Evolutionary conservation across 495 filamentous ascomycete species (phyloP).

Genomic region (Penicillium chermesinum): DNA sequence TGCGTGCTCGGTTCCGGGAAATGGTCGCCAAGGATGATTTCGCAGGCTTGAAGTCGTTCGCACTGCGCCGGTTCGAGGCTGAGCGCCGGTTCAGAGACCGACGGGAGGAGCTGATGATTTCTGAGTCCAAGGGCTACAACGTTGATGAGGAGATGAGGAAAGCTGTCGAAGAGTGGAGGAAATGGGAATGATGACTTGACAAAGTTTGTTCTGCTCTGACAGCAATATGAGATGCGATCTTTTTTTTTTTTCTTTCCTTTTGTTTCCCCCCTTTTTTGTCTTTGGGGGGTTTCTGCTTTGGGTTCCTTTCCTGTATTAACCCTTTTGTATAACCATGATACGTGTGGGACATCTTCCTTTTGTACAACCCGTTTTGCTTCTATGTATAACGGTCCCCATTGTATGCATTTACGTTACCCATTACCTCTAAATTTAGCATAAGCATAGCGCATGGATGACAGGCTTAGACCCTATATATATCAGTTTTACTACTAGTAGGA

Average conservation of each 20-base stretch:
- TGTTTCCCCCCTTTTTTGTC: no score
- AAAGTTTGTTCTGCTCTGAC: background rate
- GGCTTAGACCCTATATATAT: background rate
- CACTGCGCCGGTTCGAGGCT: conserved; percentile 37
- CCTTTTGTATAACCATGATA: background rate
- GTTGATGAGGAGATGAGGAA: conserved; percentile 44
- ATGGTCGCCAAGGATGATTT: conserved; percentile 57
- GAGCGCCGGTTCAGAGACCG: conserved; percentile 46
- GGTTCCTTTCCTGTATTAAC: background rate
- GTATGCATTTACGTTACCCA: background rate
- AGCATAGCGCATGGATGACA: background rate
- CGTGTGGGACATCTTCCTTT: background rate
- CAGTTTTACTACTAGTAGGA: no score
- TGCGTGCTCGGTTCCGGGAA: conserved; percentile 59
- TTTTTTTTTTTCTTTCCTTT: conserved; percentile 1
- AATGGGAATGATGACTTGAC: conserved; percentile 44
- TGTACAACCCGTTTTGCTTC: background rate
- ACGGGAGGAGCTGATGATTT: conserved; percentile 32
- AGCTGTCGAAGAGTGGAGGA: conserved; percentile 50
- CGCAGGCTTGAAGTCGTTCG: conserved; percentile 36
- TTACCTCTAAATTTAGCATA: background rate
- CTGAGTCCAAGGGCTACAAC: conserved; percentile 40
- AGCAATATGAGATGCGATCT: background rate
- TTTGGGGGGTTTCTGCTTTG: background rate
- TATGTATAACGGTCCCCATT: background rate